phyloP scores from a whole-genome alignment of 2,329 filamentous ascomycete species.

The Bisporella sp. region DNA sequence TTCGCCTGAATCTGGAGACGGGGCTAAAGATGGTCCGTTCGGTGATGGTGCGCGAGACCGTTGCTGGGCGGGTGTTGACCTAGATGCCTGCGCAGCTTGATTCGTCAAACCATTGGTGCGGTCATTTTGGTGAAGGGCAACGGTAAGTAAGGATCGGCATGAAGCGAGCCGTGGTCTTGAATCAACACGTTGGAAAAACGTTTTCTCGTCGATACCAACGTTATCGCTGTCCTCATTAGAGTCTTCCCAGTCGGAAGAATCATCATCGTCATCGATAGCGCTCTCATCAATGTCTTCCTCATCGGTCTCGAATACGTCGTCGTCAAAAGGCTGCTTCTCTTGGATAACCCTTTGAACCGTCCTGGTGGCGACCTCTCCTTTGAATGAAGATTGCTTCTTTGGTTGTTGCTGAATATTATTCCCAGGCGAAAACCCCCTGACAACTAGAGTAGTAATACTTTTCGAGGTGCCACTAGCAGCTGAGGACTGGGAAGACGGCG shows the following conservation, averaged over 20 bases:
- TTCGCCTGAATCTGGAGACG: conserved; percentile 33
- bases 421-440: conserved; percentile 76
- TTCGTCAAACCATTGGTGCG: too few species aligned
- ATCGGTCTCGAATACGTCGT: too few species aligned
- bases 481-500: conserved; percentile 28
- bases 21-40: conserved; percentile 59
- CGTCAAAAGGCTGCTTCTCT: too few species aligned
- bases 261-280: too few species aligned
- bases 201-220: conserved; percentile 73
- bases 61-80: too few species aligned
- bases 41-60: conserved; percentile 61
- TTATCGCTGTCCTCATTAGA: conserved; percentile 77
- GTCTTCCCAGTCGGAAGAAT: too few species aligned
- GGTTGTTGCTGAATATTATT: conserved; percentile 41
- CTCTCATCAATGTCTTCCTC: too few species aligned
- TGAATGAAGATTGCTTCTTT: conserved; percentile 80
- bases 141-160: too few species aligned
- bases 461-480: conserved; percentile 28
- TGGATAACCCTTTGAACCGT: conserved; percentile 62
- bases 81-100: too few species aligned
- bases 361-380: conserved; percentile 63
- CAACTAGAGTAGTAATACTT: conserved; percentile 50
- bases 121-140: too few species aligned
- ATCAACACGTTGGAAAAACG: conserved; percentile 84
- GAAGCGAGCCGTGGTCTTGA: conserved; percentile 78